Conservation (phyloP, 2,329 filamentous ascomycete species). For the Trichoderma afroharzianum region DNA sequence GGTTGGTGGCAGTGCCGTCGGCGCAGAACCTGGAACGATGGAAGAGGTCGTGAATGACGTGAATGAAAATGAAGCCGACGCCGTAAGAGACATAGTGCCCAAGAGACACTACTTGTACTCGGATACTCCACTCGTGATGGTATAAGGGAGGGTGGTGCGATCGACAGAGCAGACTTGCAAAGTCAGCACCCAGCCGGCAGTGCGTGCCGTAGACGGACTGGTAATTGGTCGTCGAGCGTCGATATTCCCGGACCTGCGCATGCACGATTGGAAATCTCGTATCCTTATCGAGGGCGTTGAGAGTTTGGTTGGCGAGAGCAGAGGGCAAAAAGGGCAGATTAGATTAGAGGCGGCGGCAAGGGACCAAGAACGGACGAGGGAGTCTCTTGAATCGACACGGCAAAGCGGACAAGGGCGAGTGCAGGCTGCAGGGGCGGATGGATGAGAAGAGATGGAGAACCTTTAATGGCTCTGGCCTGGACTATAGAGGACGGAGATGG, state of each 20-base stretch:
- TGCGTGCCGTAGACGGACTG: neutral
- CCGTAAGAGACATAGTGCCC: conserved; percentile 16
- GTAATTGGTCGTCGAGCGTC: neutral
- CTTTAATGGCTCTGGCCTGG: neutral
- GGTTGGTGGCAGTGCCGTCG: conserved; percentile 15
- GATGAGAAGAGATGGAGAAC: neutral
- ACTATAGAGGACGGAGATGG: neutral
- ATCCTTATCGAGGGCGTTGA: neutral
- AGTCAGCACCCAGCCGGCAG: neutral
- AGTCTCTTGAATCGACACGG: neutral
- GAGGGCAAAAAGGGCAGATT: neutral
- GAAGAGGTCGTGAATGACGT: neutral
- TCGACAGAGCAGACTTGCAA: conserved; percentile 2
- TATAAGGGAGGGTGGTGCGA: neutral
- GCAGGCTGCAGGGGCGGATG: neutral
- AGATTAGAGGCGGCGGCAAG: neutral
- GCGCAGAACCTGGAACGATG: conserved; percentile 5
- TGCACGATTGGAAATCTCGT: neutral
- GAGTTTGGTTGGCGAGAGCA: neutral
- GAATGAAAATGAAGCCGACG: neutral
- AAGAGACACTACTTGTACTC: neutral
- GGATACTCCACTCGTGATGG: neutral
- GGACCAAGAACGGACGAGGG: neutral
- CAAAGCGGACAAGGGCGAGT: neutral
- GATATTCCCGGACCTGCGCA: neutral